phyloP scores from a whole-genome alignment of 2,329 filamentous ascomycete species.

The Clonostachys byssicola region DNA sequence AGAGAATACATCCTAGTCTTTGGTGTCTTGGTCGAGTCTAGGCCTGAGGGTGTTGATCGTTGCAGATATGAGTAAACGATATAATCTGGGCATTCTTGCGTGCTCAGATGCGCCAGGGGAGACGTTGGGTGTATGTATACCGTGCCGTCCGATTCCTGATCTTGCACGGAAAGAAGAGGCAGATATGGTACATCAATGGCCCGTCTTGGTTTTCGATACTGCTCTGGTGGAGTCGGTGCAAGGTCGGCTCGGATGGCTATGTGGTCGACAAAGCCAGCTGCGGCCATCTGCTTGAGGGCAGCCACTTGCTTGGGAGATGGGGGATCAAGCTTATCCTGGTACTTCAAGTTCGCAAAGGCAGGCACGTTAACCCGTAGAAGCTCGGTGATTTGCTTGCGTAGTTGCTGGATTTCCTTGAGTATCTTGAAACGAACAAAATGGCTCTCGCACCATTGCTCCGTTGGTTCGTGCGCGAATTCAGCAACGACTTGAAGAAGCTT shows the following conservation, averaged over 20 bases:
- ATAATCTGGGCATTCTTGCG: conserved; percentile 77
- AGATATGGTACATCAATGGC: conserved; percentile 91
- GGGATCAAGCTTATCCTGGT: conserved; percentile 51
- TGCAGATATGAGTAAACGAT: conserved; percentile 87
- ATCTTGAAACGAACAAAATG: conserved; percentile 87
- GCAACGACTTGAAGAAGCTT: conserved; percentile 87
- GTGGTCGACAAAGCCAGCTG: conserved; percentile 90
- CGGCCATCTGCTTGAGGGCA: conserved; percentile 84
- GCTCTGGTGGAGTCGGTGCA: conserved; percentile 67
- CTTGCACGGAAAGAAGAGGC: conserved; percentile 50
- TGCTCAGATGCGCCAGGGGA: conserved; percentile 65
- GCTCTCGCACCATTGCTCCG: conserved; percentile 70
- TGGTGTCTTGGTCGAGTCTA: conserved; percentile 48
- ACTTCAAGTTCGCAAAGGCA: conserved; percentile 52
- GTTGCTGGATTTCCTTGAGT: conserved; percentile 79
- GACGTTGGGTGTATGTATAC: conserved; percentile 90
- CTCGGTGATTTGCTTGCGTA: conserved; percentile 77
- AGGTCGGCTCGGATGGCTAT: conserved; percentile 88
- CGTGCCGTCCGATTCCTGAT: conserved; percentile 48
- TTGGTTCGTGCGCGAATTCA: conserved; percentile 73
- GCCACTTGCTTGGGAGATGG: conserved; percentile 67
- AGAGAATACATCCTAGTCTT: conserved; percentile 87
- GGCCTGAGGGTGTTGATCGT: conserved; percentile 49
- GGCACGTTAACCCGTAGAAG: conserved; percentile 75
- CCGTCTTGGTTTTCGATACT: conserved; percentile 67